Evolutionary conservation across 805 yeast genomes (phyloP), one percentile per base, ranked within the genome.

Genomic region (Candida sphagnicola): DNA sequence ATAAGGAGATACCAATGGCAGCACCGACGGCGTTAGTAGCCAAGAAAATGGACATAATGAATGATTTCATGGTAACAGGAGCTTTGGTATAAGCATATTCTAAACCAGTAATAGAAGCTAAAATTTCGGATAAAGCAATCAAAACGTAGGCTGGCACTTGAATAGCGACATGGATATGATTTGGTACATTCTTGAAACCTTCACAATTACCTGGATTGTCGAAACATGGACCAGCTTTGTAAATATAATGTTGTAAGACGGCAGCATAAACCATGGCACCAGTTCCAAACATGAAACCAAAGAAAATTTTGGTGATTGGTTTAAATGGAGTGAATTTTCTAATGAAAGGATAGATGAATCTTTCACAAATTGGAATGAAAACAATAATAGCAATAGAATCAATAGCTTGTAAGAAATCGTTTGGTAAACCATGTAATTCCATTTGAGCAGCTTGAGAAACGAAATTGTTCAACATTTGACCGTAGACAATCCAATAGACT

Each of bases 81-180:
- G 93, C 91, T 65, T 85, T 82, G 18, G 89, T 79, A 65, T 82
- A 85, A 14, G 95, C 95, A 55, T 82, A 84, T 65, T 85, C 93
- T 49, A 82, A 74, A 50, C 91, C 93, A 16, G 93, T 84, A 50
- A 84, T 77, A 38, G 85, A 81, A 23, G 90, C 89, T 49, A 85
- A 75, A 47, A 85, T 84, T 61, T 85, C 95, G 13, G 89, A 77
- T 38, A 82, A 56, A 10, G 85, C 91, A 59, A 82, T 78, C 46
- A 85, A 63, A 31, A 82, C 72, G 60, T 85, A 85, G 3, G 88
- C 83, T 13, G 83, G 83, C n/a, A 67, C 68, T 64, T 84, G 90
- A 44, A 78, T 67, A 47, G 85, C 86, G 47, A 85, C 79, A 56
- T 82, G 83, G 34, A 82, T 67, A 38, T 70, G 59, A 54, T 77